Conservation (phyloP, 345 rosid genomes). For the Populus ilicifolia region DNA sequence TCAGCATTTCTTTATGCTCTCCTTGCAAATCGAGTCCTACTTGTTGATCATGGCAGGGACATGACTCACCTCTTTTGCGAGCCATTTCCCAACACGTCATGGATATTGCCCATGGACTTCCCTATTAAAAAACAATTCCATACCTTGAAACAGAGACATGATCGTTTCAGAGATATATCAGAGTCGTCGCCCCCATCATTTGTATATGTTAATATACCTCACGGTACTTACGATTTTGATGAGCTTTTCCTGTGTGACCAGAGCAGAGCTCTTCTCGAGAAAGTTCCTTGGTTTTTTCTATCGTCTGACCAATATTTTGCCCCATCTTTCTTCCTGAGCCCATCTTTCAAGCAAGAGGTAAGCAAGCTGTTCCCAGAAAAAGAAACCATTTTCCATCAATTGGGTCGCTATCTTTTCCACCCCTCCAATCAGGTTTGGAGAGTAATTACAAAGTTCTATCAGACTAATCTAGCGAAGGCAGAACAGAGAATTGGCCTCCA, state of each 20-base stretch:
- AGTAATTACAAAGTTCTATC: constrained; percentile 17
- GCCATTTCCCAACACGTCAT: constrained; percentile 26
- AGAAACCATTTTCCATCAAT: constrained; percentile 13
- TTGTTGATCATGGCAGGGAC: constrained; percentile 11
- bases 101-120: constrained; percentile 15
- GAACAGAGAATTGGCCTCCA: constrained; percentile 25
- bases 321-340: constrained; percentile 14
- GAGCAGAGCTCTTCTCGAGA: constrained; percentile 9
- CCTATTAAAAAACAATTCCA: neutral
- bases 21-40: constrained; percentile 21
- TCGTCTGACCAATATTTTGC: constrained; percentile 21
- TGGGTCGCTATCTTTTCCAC: constrained; percentile 21
- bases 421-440: constrained; percentile 27
- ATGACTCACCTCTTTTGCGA: constrained; percentile 26
- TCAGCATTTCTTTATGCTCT: constrained; percentile 23
- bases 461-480: constrained; percentile 15
- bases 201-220: constrained; percentile 13
- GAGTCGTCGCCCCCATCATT: neutral
- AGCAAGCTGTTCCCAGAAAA: constrained; percentile 20
- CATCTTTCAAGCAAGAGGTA: constrained; percentile 13
- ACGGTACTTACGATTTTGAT: neutral
- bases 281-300: constrained; percentile 10
- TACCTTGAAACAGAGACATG: neutral
- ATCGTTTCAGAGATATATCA: neutral
- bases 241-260: constrained; percentile 14